Evolutionary conservation across 2,329 filamentous ascomycete species (phyloP), one percentile per base, ranked within the genome.

Genomic region (Pseudogymnoascus pannorum): DNA sequence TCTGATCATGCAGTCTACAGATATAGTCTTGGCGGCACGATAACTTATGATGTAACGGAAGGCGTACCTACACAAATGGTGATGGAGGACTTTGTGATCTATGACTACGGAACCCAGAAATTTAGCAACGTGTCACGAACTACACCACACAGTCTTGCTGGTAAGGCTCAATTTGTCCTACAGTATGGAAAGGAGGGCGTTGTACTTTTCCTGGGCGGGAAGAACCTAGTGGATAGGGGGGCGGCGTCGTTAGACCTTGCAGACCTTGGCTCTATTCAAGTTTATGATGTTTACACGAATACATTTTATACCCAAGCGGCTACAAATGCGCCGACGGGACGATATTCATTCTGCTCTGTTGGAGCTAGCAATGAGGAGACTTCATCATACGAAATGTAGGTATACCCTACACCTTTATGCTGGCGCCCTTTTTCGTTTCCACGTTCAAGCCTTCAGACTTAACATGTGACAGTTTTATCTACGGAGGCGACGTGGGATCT

Each of bases 321-420:
- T 18, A 59, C 48, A 11, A 57, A 54, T n/a, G 22, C 36, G 12
- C 63, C 63, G 2, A 16, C 63, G 35, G 33, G 31, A 3, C 48
- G 61, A 18, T 38, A 59, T 14, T 16, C 18, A 20, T 63, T 63
- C 42, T 64, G 63, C 31, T 44, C 59, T 24, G 60, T 60, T 31
- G 57, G 31, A 9, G 58, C 33, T 36, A 51, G 42, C 24, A 54
- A 48, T 18, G 26, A 40, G 12, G 36, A 60, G 22, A 60, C 26
- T 33, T 61, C 61, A 20, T 51, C 42, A n/a, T 63, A 38, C 22
- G 63, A 64, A 59, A 64, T 64, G 63, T 62, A 38, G 26, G 62
- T 64, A 51, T 16, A 26, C 26, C 26, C 22, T 26, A 2, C 3
- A 20, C 3, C 14, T 26, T n/a, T 48, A 26, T 14, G 6, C 42